Percentiles rank a stretch among this genome's conserved stretches.
Evolutionary conservation across 106 monocot genomes (phyloP).

Genomic region (Dendrobium catenatum): DNA sequence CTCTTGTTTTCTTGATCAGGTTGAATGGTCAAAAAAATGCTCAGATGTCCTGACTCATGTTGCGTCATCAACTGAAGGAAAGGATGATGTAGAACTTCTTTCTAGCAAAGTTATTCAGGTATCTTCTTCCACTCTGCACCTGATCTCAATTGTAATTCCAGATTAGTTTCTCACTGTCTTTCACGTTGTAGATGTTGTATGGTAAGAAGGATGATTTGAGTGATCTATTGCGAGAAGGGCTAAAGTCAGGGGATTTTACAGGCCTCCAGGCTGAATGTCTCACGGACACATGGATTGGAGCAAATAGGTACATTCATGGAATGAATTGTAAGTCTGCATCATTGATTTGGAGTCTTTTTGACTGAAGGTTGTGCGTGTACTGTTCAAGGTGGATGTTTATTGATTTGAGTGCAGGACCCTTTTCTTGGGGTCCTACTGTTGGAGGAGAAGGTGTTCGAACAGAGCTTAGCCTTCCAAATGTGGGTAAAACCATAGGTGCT

Average conservation of each 20-base stretch:
- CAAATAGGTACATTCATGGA: conserved; percentile 43
- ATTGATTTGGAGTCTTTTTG: not conserved
- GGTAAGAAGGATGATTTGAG: conserved; percentile 63
- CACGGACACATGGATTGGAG: conserved; percentile 88
- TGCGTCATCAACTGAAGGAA: conserved; percentile 48
- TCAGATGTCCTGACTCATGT: conserved; percentile 49
- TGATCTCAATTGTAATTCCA: not conserved
- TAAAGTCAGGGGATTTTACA: conserved; percentile 66
- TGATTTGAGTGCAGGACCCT: conserved; percentile 93
- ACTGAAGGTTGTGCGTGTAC: conserved; percentile 9
- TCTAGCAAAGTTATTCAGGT: conserved; percentile 74
- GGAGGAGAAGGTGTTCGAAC: conserved; percentile 98
- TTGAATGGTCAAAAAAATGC: conserved; percentile 74
- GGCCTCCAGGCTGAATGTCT: conserved; percentile 85
- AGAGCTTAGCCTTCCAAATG: conserved; percentile 82
- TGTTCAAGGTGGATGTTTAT: conserved; percentile 88
- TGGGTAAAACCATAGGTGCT: conserved; percentile 78
- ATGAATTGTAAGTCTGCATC: conserved; percentile 2
- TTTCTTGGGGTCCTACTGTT: conserved; percentile 98
- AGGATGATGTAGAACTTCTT: conserved; percentile 53
- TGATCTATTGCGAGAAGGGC: conserved; percentile 40
- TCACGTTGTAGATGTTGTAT: conserved; percentile 48
- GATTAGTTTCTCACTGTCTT: conserved; percentile 9
- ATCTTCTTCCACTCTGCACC: not conserved
- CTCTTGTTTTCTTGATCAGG: conserved; percentile 29